These are phyloP conservation scores for Kingdonia uniflora DNA, from an alignment of 164 flowering plant species.

Conservation along the genomic window DNA sequence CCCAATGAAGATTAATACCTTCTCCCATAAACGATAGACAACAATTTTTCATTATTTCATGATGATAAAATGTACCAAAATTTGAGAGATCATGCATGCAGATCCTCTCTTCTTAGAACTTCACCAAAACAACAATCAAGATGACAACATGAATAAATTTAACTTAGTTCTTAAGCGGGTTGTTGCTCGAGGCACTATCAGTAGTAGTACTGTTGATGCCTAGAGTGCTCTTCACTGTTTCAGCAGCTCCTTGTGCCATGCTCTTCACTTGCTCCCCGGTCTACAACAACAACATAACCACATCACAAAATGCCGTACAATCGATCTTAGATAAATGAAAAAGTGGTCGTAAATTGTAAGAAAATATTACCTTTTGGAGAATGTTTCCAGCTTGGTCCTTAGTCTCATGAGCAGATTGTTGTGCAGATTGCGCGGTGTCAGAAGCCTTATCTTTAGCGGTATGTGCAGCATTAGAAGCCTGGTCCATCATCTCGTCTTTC, in stretches of 20 bases:
- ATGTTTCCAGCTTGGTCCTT: slow-evolving; percentile 3
- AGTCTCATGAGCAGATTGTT: background rate
- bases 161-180: background rate
- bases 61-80: too few species aligned
- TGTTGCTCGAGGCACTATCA: background rate
- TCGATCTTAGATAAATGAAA: too few species aligned
- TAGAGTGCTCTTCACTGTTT: slow-evolving; percentile 25
- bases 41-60: too few species aligned
- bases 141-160: too few species aligned
- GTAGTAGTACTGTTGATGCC: background rate
- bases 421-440: too few species aligned
- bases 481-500: background rate
- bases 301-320: too few species aligned
- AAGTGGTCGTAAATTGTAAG: too few species aligned
- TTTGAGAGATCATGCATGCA: too few species aligned
- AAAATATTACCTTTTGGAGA: background rate
- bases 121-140: too few species aligned
- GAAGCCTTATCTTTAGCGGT: background rate
- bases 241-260: slow-evolving; percentile 40
- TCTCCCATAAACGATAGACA: too few species aligned
- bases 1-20: too few species aligned
- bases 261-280: slow-evolving; percentile 34
- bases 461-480: background rate
- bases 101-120: too few species aligned
- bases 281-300: slow-evolving; percentile 16